Conservation (phyloP, 2,329 filamentous ascomycete genomes). For the Anthostomella pinea region DNA sequence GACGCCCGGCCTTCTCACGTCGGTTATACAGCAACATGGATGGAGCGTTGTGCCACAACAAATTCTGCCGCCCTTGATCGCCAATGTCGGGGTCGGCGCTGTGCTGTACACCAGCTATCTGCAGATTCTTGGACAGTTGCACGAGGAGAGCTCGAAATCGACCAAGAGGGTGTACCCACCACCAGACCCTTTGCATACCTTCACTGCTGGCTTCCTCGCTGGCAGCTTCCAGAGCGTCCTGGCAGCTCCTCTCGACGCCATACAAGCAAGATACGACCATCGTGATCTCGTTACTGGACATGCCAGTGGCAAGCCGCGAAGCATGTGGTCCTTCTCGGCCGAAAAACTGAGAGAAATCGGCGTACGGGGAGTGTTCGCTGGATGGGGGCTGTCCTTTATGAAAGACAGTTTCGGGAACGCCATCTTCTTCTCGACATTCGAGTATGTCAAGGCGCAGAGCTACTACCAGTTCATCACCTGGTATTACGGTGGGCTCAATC, state of each 20-base stretch:
- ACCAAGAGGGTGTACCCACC: slow-evolving; percentile 68
- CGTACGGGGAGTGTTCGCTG: slow-evolving; percentile 68
- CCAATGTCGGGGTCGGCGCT: slow-evolving; percentile 71
- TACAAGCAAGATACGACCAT: slow-evolving; percentile 70
- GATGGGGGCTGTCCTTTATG: slow-evolving; percentile 65
- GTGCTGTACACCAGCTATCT: slow-evolving; percentile 75
- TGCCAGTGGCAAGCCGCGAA: slow-evolving; percentile 46
- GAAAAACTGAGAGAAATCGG: slow-evolving; percentile 71
- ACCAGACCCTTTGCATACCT: slow-evolving; percentile 60
- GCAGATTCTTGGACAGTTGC: slow-evolving; percentile 62
- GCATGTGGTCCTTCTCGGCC: slow-evolving; percentile 70
- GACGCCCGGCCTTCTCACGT: slow-evolving; percentile 66
- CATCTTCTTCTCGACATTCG: slow-evolving; percentile 72
- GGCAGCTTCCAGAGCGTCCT: slow-evolving; percentile 68
- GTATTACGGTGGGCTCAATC: slow-evolving; percentile 62
- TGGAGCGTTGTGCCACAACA: slow-evolving; percentile 74
- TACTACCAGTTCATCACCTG: slow-evolving; percentile 70
- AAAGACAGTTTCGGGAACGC: slow-evolving; percentile 70
- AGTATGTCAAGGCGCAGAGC: slow-evolving; percentile 71
- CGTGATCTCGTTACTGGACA: slow-evolving; percentile 43
- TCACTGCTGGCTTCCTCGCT: slow-evolving; percentile 67
- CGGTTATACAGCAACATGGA: slow-evolving; percentile 66
- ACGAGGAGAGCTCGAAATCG: slow-evolving; percentile 59
- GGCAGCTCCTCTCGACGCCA: slow-evolving; percentile 72
- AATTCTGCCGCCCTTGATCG: slow-evolving; percentile 71